A percentile compares a stretch with the other conserved stretches of the same genome.
phyloP scores from a whole-genome alignment of 1,284 basidiomycete species.

The Sanguinoderma infundibulare region DNA sequence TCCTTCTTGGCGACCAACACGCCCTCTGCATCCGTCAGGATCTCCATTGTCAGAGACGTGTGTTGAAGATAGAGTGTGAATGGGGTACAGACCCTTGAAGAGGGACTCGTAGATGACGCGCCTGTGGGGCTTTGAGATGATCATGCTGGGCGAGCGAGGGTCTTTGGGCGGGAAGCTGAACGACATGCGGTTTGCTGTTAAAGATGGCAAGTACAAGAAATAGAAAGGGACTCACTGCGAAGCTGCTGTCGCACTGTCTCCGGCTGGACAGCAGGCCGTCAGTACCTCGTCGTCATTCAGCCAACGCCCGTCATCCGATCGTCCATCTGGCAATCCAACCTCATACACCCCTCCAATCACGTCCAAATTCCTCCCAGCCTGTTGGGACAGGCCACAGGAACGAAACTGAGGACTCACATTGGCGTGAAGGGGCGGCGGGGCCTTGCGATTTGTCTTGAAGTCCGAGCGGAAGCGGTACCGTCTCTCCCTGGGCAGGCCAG shows the following conservation, averaged over 20 bases:
- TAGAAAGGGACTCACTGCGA: constrained; percentile 36
- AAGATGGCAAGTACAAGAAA: not conserved
- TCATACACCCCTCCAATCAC: constrained; percentile 13
- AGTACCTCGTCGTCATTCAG: constrained; percentile 23
- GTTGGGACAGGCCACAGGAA: constrained; percentile 15
- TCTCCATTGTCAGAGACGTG: constrained; percentile 1
- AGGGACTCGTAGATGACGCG: constrained; percentile 95
- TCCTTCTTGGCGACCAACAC: constrained; percentile 99
- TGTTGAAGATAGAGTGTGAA: too few species aligned
- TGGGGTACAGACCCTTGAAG: constrained; percentile 83
- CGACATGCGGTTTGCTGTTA: not conserved
- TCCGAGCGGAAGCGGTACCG: constrained; percentile 35
- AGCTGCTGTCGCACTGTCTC: constrained; percentile 38
- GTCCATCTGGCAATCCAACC: constrained; percentile 34
- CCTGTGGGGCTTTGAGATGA: constrained; percentile 85
- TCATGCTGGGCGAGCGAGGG: constrained; percentile 68
- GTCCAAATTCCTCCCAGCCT: constrained; percentile 11
- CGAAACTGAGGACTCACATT: constrained; percentile 35
- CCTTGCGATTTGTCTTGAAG: constrained; percentile 39
- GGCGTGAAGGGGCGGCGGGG: constrained; percentile 33
- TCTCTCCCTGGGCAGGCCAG: constrained; percentile 17
- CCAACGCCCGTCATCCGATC: constrained; percentile 33
- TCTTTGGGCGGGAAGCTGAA: constrained; percentile 47
- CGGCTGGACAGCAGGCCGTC: constrained; percentile 33
- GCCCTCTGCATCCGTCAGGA: constrained; percentile 69